Conservation (phyloP, 768 basidiomycete genomes). For the Amylocystis lapponica region DNA sequence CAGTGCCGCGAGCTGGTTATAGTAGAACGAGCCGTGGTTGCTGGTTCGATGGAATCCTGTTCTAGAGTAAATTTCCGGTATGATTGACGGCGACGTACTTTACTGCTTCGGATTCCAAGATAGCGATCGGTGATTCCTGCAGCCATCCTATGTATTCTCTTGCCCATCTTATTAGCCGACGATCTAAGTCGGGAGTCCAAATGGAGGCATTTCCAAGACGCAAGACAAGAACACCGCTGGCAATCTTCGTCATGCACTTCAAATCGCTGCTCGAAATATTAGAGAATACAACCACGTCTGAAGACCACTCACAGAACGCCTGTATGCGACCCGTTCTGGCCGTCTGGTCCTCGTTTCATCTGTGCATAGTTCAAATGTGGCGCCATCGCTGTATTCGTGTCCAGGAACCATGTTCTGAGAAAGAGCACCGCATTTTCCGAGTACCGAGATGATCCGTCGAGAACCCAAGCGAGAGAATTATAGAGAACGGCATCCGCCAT, state of each 20-base stretch:
- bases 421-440: slow-evolving; percentile 39
- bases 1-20: slow-evolving; percentile 51
- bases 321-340: slow-evolving; percentile 36
- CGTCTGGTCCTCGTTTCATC: slow-evolving; percentile 20
- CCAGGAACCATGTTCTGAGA: slow-evolving; percentile 57
- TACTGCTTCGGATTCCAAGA: slow-evolving; percentile 37
- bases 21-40: slow-evolving; percentile 64
- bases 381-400: slow-evolving; percentile 52
- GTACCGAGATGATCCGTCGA: slow-evolving; percentile 37
- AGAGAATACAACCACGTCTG: no score
- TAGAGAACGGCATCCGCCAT: slow-evolving; percentile 58
- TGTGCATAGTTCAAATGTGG: slow-evolving; percentile 49
- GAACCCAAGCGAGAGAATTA: slow-evolving; percentile 50
- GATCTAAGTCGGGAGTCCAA: slow-evolving; percentile 51
- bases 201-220: slow-evolving; percentile 41
- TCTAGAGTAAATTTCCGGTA: neutral
- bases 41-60: slow-evolving; percentile 25
- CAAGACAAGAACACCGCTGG: slow-evolving; percentile 46
- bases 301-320: slow-evolving; percentile 47
- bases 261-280: slow-evolving; percentile 39
- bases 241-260: slow-evolving; percentile 52
- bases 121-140: slow-evolving; percentile 39
- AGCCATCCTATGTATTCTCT: slow-evolving; percentile 52
- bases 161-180: slow-evolving; percentile 44
- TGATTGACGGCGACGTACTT: slow-evolving; percentile 36